Evolutionary conservation across 2,329 filamentous ascomycete species (phyloP), one percentile per base, ranked within the genome.

Genomic region (Ophiocordyceps sinensis): DNA sequence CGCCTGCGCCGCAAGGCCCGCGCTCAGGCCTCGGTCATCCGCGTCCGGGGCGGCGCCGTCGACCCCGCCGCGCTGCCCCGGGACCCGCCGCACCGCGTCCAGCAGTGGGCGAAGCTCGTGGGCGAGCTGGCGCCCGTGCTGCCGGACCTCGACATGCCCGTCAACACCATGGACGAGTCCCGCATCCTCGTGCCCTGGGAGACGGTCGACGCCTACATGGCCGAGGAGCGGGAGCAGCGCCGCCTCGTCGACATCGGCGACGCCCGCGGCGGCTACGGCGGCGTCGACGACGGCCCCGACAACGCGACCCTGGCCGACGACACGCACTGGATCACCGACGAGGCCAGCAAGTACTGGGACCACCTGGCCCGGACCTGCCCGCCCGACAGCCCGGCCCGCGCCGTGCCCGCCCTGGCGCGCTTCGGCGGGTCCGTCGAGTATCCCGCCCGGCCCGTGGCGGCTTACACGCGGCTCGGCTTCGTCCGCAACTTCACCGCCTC

Each of bases 61-160:
- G 47, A 41, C 5, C 54, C 53, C 11, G 54, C 57, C 9, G 21
- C 56, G 61, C 4, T 70, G 67, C 64, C 49, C 71, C 36, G 21
- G 8, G 39, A 40, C 15, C 17, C n/a, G 31, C 28, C 31, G 32
- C 39, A 40, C 36, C 39, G 39, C 5, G 17, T 28, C 15, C 51
- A 67, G 50, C 56, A 64, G 19, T 73, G 70, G 70, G 64, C 65
- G 2, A 52, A 56, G 4, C 59, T 76, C 12, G 66, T 79, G 19
- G 48, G 53, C 3, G 68, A 71, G 43, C 72, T 77, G 30, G 67
- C 71, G 23, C 53, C 65, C 13, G 60, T 67, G 39, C 53, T 82
- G 19, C 77, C 77, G 5, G 76, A 82, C 45, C 71, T 82, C 54
- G 76, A 81, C 53, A 78, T 81, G 62, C 70, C 76, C 10, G 73